Base-by-base conservation (phyloP, 2,329 filamentous ascomycete genomes). In the Colletotrichum cuscutae region DNA sequence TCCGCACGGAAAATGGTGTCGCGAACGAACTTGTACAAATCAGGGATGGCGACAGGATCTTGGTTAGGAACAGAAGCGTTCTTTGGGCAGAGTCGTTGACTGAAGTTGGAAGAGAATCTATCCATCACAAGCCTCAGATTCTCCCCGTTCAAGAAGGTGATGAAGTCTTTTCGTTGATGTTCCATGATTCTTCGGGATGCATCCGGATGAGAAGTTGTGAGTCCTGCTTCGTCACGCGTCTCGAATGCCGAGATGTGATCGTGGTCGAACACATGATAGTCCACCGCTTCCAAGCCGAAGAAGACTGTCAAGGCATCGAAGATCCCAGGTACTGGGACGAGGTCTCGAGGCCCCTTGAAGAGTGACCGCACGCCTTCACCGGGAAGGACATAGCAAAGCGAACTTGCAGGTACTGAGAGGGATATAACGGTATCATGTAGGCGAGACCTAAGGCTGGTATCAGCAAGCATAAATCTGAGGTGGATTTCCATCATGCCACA, bases 91-190 rank as follows among this genome's bases (percentile, higher is more conserved):
- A 66, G 46, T 35, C 54, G n/a, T 1, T 22, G 11, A 9, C 5
- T 5, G 28, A 72, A 53, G n/a, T 70, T 72, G 12, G 5, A 26
- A 2, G 42, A 35, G 52, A 73, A 72, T 4, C 30, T 53, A 1
- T 59, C 37, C 56, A 72, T 73, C 1, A 72, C 69, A 6, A 37
- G n/a, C 22, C 28, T 57, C 24, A 73, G 37, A 12, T 52, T 58
- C 9, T 73, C 62, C 1, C 71, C 71, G 5, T 53, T 66, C 7
- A 73, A n/a, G 13, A 66, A 73, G 1, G 30, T 28, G 5, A 53
- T 4, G 30, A 73, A 72, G 5, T 73, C 71, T 11, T 59, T 59
- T 5, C 71, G 61, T 24, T 73, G 71, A n/a, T 68, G 71, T 13
- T 73, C 71, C 28, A 73, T 72, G 22, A 71, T 66, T 6, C 68